Conservation (phyloP, 2,329 filamentous ascomycete genomes). For the Pseudocercospora macadamiae region DNA sequence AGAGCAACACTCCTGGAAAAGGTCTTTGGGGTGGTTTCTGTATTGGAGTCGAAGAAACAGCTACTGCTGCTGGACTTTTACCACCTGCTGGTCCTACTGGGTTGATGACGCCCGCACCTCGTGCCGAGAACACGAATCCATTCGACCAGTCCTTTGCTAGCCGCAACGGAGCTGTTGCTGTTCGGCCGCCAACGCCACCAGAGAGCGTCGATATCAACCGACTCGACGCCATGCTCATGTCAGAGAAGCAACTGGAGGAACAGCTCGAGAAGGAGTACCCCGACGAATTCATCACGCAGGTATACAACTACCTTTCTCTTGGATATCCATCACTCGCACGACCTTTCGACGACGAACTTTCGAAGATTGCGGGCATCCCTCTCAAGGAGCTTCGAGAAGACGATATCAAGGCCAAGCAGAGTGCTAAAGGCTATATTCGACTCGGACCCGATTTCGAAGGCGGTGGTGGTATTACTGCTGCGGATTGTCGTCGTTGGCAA, state of each 20-base stretch:
- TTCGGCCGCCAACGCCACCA: conserved; percentile 34
- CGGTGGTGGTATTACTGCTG: conserved; percentile 50
- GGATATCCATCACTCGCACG: conserved; percentile 87
- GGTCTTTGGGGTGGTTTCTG: conserved; percentile 82
- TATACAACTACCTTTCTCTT: conserved; percentile 94
- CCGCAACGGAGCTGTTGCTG: conserved; percentile 26
- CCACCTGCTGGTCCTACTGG: conserved; percentile 48
- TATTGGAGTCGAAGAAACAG: conserved; percentile 42
- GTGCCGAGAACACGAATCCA: conserved; percentile 40
- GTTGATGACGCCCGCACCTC: conserved; percentile 52
- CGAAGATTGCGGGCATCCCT: conserved; percentile 74
- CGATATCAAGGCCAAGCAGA: conserved; percentile 63
- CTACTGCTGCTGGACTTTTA: conserved; percentile 39
- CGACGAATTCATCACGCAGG: conserved; percentile 86
- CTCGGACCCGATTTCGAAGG: conserved; percentile 51
- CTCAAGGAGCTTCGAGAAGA: conserved; percentile 71
- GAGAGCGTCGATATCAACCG: conserved; percentile 26
- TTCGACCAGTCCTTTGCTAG: conserved; percentile 41
- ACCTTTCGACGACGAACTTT: conserved; percentile 81
- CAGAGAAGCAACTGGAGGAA: conserved; percentile 46
- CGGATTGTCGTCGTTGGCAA: conserved; percentile 74
- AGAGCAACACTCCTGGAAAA: conserved; percentile 25
- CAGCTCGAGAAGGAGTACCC: conserved; percentile 68
- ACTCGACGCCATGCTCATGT: conserved; percentile 47
- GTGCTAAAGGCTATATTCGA: conserved; percentile 72